A percentile compares a stretch with the other conserved stretches of the same genome.
Conservation (phyloP, 371 early-diverging fungal species). For the Catenaria anguillulae region DNA sequence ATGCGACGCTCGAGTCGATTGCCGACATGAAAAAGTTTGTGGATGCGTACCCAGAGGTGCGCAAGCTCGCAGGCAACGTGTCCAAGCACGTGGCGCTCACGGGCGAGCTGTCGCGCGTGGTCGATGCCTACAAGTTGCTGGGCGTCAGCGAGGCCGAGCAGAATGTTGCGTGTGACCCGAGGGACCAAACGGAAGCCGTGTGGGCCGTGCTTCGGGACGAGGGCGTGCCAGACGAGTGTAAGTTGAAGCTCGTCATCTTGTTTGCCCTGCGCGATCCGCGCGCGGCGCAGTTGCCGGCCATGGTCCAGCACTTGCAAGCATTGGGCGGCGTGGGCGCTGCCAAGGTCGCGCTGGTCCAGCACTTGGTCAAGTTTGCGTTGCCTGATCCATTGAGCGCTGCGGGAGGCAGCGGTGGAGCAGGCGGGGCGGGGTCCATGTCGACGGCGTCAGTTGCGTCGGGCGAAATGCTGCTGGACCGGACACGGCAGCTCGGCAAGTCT, state of each 20-base stretch:
- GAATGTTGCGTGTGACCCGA: constrained; percentile 73
- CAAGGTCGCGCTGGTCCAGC: constrained; percentile 36
- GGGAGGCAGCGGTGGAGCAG: constrained; percentile 22
- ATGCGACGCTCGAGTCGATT: constrained; percentile 80
- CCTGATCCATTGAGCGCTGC: constrained; percentile 53
- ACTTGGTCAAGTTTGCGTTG: constrained; percentile 48
- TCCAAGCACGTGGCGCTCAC: constrained; percentile 92
- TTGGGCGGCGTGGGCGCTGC: background rate
- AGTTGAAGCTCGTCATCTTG: constrained; percentile 60
- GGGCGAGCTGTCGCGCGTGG: constrained; percentile 73
- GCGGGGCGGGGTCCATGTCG: too few relatives aligned
- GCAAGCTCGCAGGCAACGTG: constrained; percentile 85
- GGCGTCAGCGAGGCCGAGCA: constrained; percentile 88
- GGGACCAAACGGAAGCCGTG: constrained; percentile 33
- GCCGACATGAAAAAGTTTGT: constrained; percentile 96
- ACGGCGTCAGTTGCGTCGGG: background rate
- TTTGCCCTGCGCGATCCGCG: constrained; percentile 66
- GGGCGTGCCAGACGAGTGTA: constrained; percentile 55
- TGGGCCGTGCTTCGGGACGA: constrained; percentile 38
- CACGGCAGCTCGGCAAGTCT: constrained; percentile 23
- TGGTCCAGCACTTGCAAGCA: background rate
- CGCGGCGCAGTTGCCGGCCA: background rate
- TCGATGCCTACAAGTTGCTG: constrained; percentile 51
- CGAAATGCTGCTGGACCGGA: background rate
- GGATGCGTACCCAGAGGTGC: constrained; percentile 92